Base-by-base conservation (phyloP, 129 eudicot species). In the Centrapalus pauciflorus region DNA sequence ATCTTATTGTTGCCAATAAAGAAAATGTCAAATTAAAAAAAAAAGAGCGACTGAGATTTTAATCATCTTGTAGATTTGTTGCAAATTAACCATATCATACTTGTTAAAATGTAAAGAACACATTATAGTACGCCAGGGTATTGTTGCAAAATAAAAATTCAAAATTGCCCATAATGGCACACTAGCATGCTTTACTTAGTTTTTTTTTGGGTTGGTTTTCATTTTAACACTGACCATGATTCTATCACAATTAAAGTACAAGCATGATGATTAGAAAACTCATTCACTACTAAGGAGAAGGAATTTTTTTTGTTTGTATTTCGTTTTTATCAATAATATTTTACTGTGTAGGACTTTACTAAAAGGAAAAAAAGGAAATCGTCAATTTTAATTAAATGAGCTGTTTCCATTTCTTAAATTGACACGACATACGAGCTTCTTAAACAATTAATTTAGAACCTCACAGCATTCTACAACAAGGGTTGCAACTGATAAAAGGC, bases 31-130 rank as follows among this genome's bases (percentile, higher is more conserved):
- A 55, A 20, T 17, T 37, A 35, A 48, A 7, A 28, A 48, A 7
- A 28, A 38, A 30, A 41, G 37, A 56, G 66, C 41, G 48, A 30
- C 43, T 38, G 45, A 28, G 32, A 3, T 34, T 8, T 37, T 45
- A 16, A 16, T 45, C 52, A 45, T 45, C 52, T 45, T 45, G 52
- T 45, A 45, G 52, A n/a, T 41, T 3, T 66, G 10, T 33, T 27
- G 24, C 27, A 6, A 6, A 23, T 50, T 10, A 61, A 35, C 11
- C 50, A 20, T 51, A 32, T 50, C n/a, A n/a, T 35, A 34, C 27
- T 17, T 13, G 37, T 52, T 34, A n/a, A 58, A 43, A 70, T 54
- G 67, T 24, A 24, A 56, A 70, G 29, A 21, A 49, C 45, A 70
- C 29, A 19, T 8, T 1, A 13, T 14, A 60, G 19, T 21, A 58